Evolutionary conservation across 345 rosid genomes (phyloP), one percentile per base, ranked within the genome.

Genomic region (Eucalyptus melliodora): DNA sequence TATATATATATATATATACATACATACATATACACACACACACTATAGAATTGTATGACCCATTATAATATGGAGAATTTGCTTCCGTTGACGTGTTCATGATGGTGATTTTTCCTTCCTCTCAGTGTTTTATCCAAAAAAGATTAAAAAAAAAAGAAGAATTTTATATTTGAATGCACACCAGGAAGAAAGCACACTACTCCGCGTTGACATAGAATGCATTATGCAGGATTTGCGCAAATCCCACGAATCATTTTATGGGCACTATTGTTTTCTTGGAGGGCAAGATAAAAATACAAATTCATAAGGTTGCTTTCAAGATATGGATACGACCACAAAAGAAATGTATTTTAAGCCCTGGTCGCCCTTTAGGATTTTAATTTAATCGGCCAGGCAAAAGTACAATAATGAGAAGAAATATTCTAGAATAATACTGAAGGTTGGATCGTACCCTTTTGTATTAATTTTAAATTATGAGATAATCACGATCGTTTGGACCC

Each of bases 11-110:
- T 4, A 60, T 59, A 11, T 6, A 24, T 5, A 60, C 6, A 60
- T 12, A 26, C 1, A 50, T 6, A 50, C 3, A 17, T 0, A 17
- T 0, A 53, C 2, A 53, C 0, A 53, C 59, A 21, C 5, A 53
- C 59, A 8, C 17, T 16, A 16, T 27, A 31, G 34, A 67, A 21
- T 69, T 34, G 23, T 34, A 34, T 31, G 34, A 9, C 44, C 44
- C 44, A 34, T 69, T 77, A 77, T 77, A 77, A 77, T 37, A 37
- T 77, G 45, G 9, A 11, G 15, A 37, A 37, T 77, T 77, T 77
- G 5, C 83, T 37, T 77, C 27, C 26, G 24, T 37, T 72, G 82
- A 72, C 82, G 82, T 72, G 82, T 72, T 9, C 82, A 34, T 37
- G 82, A 37, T 77, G 4, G 83, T 77, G 83, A 77, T 37, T 37